A percentile compares a stretch with the other conserved stretches of the same genome.
These are phyloP conservation scores for Ailanthus altissimus DNA, from an alignment of 345 rosid genomes.

Conservation along the genomic window DNA sequence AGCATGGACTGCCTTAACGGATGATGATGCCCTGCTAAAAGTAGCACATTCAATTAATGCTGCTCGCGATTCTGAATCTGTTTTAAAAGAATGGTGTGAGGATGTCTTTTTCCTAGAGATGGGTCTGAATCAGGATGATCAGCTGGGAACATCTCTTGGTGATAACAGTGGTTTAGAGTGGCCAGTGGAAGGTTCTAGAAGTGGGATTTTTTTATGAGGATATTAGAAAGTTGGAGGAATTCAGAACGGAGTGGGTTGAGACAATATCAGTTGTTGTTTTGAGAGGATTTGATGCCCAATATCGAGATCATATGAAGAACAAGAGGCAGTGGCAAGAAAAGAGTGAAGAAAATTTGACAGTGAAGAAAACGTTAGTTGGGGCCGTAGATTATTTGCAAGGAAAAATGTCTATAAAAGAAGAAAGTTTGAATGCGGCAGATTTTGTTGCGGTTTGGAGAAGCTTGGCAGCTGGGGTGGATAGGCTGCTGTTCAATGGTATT, in stretches of 20 bases:
- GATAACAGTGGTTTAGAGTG: conserved; percentile 22
- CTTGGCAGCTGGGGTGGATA: conserved; percentile 72
- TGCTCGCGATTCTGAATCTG: conserved; percentile 60
- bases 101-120: conserved; percentile 86
- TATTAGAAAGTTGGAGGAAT: conserved; percentile 56
- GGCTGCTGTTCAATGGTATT: conserved; percentile 55
- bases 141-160: conserved; percentile 31
- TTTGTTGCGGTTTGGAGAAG: conserved; percentile 76
- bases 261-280: conserved; percentile 70
- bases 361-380: conserved; percentile 62
- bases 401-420: conserved; percentile 61
- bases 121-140: conserved; percentile 47
- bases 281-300: conserved; percentile 78
- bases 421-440: conserved; percentile 58
- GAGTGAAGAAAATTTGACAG: conserved; percentile 67
- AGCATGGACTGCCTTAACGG: conserved; percentile 88
- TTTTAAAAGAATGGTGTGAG: conserved; percentile 81
- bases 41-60: conserved; percentile 76
- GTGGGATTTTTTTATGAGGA: conserved; percentile 61
- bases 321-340: conserved; percentile 83
- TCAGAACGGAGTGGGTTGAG: conserved; percentile 76
- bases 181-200: conserved; percentile 30
- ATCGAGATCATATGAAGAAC: conserved; percentile 76
- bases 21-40: conserved; percentile 73
- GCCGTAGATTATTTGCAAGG: conserved; percentile 81